Conservation (phyloP, 1,139 yeast genomes). For the Candida glucosophila region DNA sequence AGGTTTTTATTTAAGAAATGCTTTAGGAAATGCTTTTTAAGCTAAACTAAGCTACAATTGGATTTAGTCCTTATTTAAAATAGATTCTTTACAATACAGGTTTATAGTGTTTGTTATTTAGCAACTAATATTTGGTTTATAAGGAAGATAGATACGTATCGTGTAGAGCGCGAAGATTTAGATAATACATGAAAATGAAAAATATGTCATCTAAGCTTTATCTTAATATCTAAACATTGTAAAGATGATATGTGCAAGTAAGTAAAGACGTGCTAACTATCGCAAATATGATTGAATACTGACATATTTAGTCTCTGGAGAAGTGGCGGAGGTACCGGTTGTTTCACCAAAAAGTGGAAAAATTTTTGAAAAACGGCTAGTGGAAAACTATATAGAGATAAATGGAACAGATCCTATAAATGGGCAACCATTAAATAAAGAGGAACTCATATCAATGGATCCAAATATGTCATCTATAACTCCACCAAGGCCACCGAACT, state of each 20-base stretch:
- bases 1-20: too few relatives aligned
- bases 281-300: slow-evolving; percentile 7
- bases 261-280: slow-evolving; percentile 1
- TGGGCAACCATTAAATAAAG: slow-evolving; percentile 47
- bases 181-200: too few relatives aligned
- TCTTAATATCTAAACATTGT: too few relatives aligned
- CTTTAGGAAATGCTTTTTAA: too few relatives aligned
- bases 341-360: slow-evolving; percentile 67
- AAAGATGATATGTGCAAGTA: slow-evolving; percentile 8
- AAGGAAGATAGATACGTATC: too few relatives aligned
- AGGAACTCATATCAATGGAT: slow-evolving; percentile 50
- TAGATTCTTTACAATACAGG: too few relatives aligned
- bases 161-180: too few relatives aligned
- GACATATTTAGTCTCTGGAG: slow-evolving; percentile 48
- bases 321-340: slow-evolving; percentile 59
- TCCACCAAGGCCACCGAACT: slow-evolving; percentile 42
- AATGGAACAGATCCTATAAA: slow-evolving; percentile 72
- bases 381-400: slow-evolving; percentile 55
- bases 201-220: too few relatives aligned
- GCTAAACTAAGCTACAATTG: too few relatives aligned
- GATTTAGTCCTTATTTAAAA: too few relatives aligned
- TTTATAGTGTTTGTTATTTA: too few relatives aligned
- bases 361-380: slow-evolving; percentile 57
- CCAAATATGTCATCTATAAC: slow-evolving; percentile 12
- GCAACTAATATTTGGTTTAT: too few relatives aligned